phyloP scores from a whole-genome alignment of 2,329 filamentous ascomycete genomes.

The Colletotrichum ledebouriae region DNA sequence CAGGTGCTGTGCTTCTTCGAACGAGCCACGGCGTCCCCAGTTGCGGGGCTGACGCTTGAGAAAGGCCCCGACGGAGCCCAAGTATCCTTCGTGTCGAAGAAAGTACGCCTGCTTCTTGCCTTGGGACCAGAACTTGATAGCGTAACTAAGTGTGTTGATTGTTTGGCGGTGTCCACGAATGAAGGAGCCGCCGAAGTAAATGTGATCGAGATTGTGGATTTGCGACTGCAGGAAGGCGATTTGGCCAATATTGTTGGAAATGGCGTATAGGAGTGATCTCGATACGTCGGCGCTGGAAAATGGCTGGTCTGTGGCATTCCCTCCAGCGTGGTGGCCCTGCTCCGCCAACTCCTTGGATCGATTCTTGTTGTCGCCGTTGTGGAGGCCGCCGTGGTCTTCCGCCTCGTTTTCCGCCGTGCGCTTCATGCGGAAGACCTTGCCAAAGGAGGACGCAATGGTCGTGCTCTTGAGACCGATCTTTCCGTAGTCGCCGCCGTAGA shows the following conservation, averaged over 20 bases:
- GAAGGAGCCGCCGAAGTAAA: conserved; percentile 98
- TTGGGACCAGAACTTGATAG: conserved; percentile 97
- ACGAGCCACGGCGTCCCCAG: conserved; percentile 87
- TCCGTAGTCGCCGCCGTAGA: conserved; percentile 94
- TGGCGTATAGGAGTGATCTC: conserved; percentile 90
- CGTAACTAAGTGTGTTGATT: conserved; percentile 96
- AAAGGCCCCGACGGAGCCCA: conserved; percentile 94
- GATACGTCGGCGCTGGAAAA: conserved; percentile 91
- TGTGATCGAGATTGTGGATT: conserved; percentile 89
- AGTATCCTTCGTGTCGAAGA: conserved; percentile 92
- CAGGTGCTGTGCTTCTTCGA: conserved; percentile 65
- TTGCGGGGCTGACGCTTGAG: conserved; percentile 90
- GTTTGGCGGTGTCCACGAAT: conserved; percentile 97
- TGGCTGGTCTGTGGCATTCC: conserved; percentile 50
- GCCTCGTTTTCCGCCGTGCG: conserved; percentile 83
- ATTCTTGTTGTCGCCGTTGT: conserved; percentile 62
- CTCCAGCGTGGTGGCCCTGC: conserved; percentile 22
- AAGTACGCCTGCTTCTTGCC: conserved; percentile 97
- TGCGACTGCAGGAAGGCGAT: conserved; percentile 98
- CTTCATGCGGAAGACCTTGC: conserved; percentile 96
- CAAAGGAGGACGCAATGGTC: conserved; percentile 95
- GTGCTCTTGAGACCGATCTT: conserved; percentile 97
- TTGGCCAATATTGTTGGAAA: conserved; percentile 98
- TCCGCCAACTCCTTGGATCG: conserved; percentile 26
- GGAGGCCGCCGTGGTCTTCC: conserved; percentile 76